A percentile compares a stretch with the other conserved stretches of the same genome.
Conservation (phyloP, 768 basidiomycete genomes). For the Xanthoconium purpureum region DNA sequence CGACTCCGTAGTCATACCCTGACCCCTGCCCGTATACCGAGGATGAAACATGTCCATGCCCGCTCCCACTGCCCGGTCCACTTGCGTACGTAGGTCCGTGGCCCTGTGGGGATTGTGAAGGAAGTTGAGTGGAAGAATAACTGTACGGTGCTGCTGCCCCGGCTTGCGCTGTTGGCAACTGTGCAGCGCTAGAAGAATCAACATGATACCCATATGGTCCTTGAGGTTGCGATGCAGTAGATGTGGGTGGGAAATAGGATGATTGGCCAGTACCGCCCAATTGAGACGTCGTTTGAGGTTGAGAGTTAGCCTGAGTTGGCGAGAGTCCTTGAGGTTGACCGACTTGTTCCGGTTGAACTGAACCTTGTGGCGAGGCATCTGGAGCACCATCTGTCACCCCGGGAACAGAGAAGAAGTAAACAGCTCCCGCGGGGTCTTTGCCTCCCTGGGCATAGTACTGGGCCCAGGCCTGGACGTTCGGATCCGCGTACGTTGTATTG, state of each 20-base stretch:
- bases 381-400: conserved; percentile 54
- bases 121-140: conserved; percentile 15
- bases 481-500: conserved; percentile 64
- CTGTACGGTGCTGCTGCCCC: conserved; percentile 12
- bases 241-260: conserved; percentile 10
- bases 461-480: conserved; percentile 84
- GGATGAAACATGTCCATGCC: conserved; percentile 23
- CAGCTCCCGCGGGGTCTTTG: conserved; percentile 65
- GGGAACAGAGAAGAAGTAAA: conserved; percentile 79
- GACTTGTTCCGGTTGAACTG: conserved; percentile 8
- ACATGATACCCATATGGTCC: conserved; percentile 20
- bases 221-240: conserved; percentile 15
- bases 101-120: conserved; percentile 16
- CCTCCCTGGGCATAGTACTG: conserved; percentile 83
- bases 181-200: conserved; percentile 11
- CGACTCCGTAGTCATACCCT: conserved; percentile 26
- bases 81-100: conserved; percentile 16
- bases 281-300: conserved; percentile 20
- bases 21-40: conserved; percentile 16
- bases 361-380: conserved; percentile 7
- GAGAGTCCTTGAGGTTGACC: conserved; percentile 11
- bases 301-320: conserved; percentile 14
- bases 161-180: conserved; percentile 1
- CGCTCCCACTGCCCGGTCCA: conserved; percentile 21
- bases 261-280: conserved; percentile 5